Conservation (phyloP, 805 yeast species). For the Zygosaccharomyces lentus region DNA sequence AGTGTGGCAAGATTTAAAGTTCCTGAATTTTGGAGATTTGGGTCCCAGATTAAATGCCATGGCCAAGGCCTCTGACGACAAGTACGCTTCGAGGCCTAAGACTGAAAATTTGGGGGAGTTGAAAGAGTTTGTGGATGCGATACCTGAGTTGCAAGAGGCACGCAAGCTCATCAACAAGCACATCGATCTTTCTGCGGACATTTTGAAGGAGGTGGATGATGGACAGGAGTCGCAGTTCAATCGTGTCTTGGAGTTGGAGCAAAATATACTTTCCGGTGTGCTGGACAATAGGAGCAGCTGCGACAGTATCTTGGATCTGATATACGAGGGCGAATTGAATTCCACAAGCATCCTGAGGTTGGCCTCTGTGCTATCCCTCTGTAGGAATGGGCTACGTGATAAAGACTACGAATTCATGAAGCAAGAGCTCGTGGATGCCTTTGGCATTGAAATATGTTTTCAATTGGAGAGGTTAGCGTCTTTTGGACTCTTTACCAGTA, state of each 20-base stretch:
- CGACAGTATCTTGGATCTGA: constrained; percentile 45
- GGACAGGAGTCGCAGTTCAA: constrained; percentile 35
- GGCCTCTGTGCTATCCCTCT: constrained; percentile 53
- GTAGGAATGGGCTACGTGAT: constrained; percentile 64
- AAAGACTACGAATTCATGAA: constrained; percentile 55
- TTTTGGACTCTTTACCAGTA: constrained; percentile 21
- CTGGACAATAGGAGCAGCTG: constrained; percentile 39
- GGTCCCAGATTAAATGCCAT: constrained; percentile 66
- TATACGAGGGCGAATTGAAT: constrained; percentile 41
- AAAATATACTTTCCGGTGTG: constrained; percentile 58
- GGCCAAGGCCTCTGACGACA: constrained; percentile 67
- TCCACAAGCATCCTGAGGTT: constrained; percentile 47
- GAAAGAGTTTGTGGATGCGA: constrained; percentile 62
- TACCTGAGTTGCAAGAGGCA: constrained; percentile 60
- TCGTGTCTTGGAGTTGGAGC: constrained; percentile 56
- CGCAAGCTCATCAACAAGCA: constrained; percentile 70
- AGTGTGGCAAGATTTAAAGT: constrained; percentile 45
- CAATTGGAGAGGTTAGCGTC: constrained; percentile 23
- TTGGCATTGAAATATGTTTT: constrained; percentile 47
- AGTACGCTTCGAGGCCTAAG: constrained; percentile 56
- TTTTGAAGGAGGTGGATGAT: constrained; percentile 45
- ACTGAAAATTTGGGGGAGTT: constrained; percentile 61
- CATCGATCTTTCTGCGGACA: constrained; percentile 65
- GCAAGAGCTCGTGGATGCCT: constrained; percentile 53
- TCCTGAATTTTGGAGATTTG: constrained; percentile 71